Base-by-base conservation (phyloP, 495 filamentous ascomycete species). In the Pseudomonodictys pantanalensis region DNA sequence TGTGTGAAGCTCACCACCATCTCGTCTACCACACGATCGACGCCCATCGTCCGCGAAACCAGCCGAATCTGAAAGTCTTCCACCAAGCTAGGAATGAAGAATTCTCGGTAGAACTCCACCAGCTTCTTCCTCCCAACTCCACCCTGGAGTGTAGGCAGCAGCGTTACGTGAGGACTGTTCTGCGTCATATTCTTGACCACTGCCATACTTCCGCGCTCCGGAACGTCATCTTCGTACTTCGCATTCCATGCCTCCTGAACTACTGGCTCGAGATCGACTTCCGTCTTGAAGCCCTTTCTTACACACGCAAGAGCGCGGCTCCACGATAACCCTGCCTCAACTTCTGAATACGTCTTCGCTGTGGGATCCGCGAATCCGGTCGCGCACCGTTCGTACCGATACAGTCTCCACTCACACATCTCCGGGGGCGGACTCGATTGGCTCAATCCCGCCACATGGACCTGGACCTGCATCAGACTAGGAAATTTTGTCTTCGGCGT, bases 281-380 rank as follows among this genome's bases (percentile, higher is more conserved):
- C 69, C 15, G 43, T 62, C 58, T 68, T 69, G 51, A 73, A 73
- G 11, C 60, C 72, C 52, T 50, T 69, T 50, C 68, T 48, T 24
- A 74, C 53, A n/a, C 47, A 52, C 3, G 23, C 72, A 33, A 88
- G 59, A 1, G 78, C 77, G 9, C 85, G 74, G n/a, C 76, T 77
- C 73, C 78, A 86, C 0, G 85, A 81, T 5, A 86, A 59, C 20
- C 72, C 67, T 1, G 80, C 73, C 0, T 79, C 71, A 1, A 83
- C 55, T n/a, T 77, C 77, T 51, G 84, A 73, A 64, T 78, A 86
- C 28, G 75, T 72, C 2, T 77, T 74, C 53, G 78, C 62, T 15
- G 78, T 72, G 4, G 71, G 68, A 66, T 86, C 84, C 2, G 83
- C 85, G 60, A 88, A 88, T 0, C 85, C 85, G 24, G 25, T 25